phyloP scores from a whole-genome alignment of 1,139 yeast genomes.

The Sugiyamaella pinicola region DNA sequence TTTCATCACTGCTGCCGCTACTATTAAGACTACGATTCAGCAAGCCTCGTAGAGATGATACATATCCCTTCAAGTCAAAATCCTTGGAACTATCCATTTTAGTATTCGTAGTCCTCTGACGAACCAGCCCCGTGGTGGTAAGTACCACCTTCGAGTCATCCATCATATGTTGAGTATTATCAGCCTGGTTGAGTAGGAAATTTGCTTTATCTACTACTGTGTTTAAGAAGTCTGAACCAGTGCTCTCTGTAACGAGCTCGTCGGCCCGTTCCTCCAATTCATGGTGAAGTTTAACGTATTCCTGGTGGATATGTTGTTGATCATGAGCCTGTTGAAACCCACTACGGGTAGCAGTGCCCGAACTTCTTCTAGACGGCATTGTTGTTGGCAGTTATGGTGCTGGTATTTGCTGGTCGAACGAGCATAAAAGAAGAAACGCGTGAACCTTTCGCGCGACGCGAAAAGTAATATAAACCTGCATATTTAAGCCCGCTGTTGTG shows the following conservation, averaged over 20 bases:
- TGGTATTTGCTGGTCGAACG: not conserved
- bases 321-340: not conserved
- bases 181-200: conserved; percentile 8
- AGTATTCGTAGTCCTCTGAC: conserved; percentile 20
- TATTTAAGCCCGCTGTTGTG: too few species aligned
- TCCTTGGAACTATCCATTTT: conserved; percentile 19
- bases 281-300: conserved; percentile 15
- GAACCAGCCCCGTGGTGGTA: conserved; percentile 19
- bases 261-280: conserved; percentile 15
- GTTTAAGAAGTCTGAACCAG: conserved; percentile 1
- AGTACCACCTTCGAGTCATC: conserved; percentile 19
- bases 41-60: conserved; percentile 18
- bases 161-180: conserved; percentile 15
- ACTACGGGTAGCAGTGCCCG: not conserved
- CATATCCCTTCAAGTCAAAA: conserved; percentile 23
- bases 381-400: not conserved
- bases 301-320: conserved; percentile 17
- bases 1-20: conserved; percentile 7
- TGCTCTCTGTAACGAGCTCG: conserved; percentile 14
- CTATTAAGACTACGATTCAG: conserved; percentile 11
- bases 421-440: not conserved
- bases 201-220: conserved; percentile 5
- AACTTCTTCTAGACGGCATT: not conserved
- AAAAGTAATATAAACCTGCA: conserved; percentile 3
- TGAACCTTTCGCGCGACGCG: conserved; percentile 2